Evolutionary conservation across 1,139 yeast genomes (phyloP).

Genomic region (Hyphopichia wangnamkhiaoensis): DNA sequence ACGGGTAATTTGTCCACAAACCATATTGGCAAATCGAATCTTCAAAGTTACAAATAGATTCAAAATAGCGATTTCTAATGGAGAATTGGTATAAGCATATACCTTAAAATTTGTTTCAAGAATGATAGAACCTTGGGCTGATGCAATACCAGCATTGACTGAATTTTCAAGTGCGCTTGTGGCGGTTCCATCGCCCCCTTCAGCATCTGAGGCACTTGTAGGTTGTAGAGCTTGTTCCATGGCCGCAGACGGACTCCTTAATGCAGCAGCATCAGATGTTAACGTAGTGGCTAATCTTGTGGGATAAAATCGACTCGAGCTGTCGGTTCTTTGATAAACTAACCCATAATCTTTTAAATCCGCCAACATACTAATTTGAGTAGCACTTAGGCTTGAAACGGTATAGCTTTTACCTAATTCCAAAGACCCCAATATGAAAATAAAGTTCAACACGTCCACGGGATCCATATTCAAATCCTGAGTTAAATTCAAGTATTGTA

Average conservation of each 20-base stretch:
- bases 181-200: constrained; percentile 12
- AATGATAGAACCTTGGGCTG: constrained; percentile 66
- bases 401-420: constrained; percentile 89
- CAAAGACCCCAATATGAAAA: constrained; percentile 88
- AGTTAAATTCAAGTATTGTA: constrained; percentile 85
- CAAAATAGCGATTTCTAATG: constrained; percentile 89
- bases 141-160: constrained; percentile 17
- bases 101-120: constrained; percentile 92
- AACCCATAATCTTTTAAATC: constrained; percentile 92
- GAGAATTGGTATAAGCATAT: constrained; percentile 93
- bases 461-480: constrained; percentile 90
- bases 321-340: constrained; percentile 71
- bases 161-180: constrained; percentile 1
- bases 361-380: constrained; percentile 84
- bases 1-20: constrained; percentile 89
- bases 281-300: constrained; percentile 88
- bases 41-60: constrained; percentile 83
- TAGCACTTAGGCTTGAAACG: constrained; percentile 66
- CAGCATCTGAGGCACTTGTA: constrained; percentile 23
- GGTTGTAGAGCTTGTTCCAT: constrained; percentile 57
- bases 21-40: constrained; percentile 87
- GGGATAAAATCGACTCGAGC: constrained; percentile 75
- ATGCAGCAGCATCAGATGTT: constrained; percentile 77
- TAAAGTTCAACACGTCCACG: constrained; percentile 90
- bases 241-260: constrained; percentile 70